Base-by-base conservation (phyloP, 257 asterid genomes). In the Leptodermis oblonga region DNA sequence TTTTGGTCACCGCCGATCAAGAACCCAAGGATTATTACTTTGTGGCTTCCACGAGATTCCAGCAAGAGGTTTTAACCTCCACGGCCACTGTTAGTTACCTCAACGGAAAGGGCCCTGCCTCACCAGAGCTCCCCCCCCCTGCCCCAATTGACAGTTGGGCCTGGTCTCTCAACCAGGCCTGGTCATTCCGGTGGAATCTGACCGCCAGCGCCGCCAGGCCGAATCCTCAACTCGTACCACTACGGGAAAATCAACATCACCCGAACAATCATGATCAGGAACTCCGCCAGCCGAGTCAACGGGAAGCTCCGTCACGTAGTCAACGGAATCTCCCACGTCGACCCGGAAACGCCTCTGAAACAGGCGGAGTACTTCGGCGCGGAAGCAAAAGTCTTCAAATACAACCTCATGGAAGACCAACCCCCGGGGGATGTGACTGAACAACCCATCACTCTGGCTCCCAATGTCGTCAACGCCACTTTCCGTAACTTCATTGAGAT, bases 201-300 rank as follows among this genome's bases (percentile, higher is more conserved):
- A 88, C 92, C 0, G 92, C 92, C 25, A 86, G 88, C 39, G 91
- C 95, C 12, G 95, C 95, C 30, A 80, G 95, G 69, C 95, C 95
- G 20, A 87, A 85, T 26, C 92, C 95, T 0, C 92, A 88, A 63
- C 0, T 88, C 95, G 0, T 88, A 88, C 71, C 95, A 83, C 45
- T 87, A 87, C 13, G 92, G 95, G 0, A 66, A 84, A 12, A 86
- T 88, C 77, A 82, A 86, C 64, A 79, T 88, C 60, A 84, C 92
- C 0, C 83, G 90, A 5, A 88, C 95, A 2, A 80, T 88, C 64
- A 82, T 74, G 71, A 48, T 88, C 0, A 86, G 70, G 7, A 79
- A 70, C 13, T 33, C 82, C 0, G 80, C 55, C 0, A 59, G 71
- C 7, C 63, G 66, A 12, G 86, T 79, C 1, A 80, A 73, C 10